Evolutionary conservation across 192 early-diverging fungal species (phyloP), one percentile per base, ranked within the genome.

Genomic region (Cladochytrium replicatum): DNA sequence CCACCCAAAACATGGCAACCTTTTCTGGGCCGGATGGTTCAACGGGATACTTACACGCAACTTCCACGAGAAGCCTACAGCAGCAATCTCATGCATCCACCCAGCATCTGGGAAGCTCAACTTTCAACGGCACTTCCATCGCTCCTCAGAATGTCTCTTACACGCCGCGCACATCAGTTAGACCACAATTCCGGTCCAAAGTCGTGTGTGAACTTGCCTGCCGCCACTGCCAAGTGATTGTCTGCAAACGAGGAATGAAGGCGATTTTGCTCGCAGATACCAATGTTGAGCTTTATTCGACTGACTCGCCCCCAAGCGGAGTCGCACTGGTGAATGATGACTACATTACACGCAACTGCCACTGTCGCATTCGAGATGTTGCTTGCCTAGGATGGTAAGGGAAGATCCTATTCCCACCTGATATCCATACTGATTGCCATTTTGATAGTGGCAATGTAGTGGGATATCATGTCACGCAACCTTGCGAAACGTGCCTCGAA

Each of bases 401-500:
- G 4, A 6, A 1, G 26, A 9, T 41, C 13, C 23, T 17, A 6
- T 27, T 32, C 13, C 19, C 30, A 23, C 26, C 28, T 17, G 13
- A n/a, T n/a, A n/a, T n/a, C n/a, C n/a, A n/a, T n/a, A n/a, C n/a
- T n/a, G n/a, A n/a, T n/a, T n/a, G n/a, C n/a, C n/a, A n/a, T 24
- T 24, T 31, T 46, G 37, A 44, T 23, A 58, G 77, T 52, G 77
- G 77, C 25, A 79, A 78, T 50, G 64, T 74, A 2, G 47, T 81
- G 13, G 80, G 80, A 0, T 82, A 82, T 48, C 80, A 83, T 57
- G 80, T 82, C 11, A 68, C 72, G 1, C 68, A 67, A 40, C 86
- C 91, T 24, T 95, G 92, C 50, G 59, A 77, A 24, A 67, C 70
- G 9, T 95, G 92, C 50, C 66, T 95, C 42, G 83, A 87, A 39